Conservation (phyloP, 148 eudicot genomes). For the Salicornia ramosissima region DNA sequence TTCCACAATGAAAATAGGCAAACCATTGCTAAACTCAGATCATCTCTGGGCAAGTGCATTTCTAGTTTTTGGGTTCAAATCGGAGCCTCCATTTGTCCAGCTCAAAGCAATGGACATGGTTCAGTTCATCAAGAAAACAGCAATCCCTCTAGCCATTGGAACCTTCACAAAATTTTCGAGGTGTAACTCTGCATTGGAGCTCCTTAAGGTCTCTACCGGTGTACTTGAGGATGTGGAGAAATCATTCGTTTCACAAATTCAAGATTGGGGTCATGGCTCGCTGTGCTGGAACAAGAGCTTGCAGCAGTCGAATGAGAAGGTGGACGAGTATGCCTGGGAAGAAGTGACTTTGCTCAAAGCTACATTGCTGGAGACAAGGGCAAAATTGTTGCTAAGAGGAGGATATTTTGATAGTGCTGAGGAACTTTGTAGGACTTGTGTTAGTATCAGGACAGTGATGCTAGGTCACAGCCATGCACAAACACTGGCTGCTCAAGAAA, state of each 20-base stretch:
- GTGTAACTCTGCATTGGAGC: conserved; percentile 73
- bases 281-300: conserved; percentile 72
- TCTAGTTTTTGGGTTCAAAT: conserved; percentile 81
- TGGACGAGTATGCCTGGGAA: conserved; percentile 89
- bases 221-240: conserved; percentile 85
- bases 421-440: conserved; percentile 78
- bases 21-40: conserved; percentile 44
- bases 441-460: conserved; percentile 91
- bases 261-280: conserved; percentile 73
- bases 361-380: conserved; percentile 71
- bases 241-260: conserved; percentile 69
- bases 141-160: conserved; percentile 63
- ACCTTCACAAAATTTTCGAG: conserved; percentile 72
- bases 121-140: conserved; percentile 59
- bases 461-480: conserved; percentile 75
- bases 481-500: conserved; percentile 86
- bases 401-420: conserved; percentile 78
- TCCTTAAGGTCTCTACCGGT: conserved; percentile 69
- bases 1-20: conserved; percentile 55
- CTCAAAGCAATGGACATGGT: conserved; percentile 69
- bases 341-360: conserved; percentile 85
- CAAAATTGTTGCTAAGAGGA: conserved; percentile 71
- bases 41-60: conserved; percentile 89
- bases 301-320: conserved; percentile 38
- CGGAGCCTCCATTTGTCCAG: conserved; percentile 67